Base-by-base conservation (phyloP, 140 eudicot species). In the Oenanthe javanica region DNA sequence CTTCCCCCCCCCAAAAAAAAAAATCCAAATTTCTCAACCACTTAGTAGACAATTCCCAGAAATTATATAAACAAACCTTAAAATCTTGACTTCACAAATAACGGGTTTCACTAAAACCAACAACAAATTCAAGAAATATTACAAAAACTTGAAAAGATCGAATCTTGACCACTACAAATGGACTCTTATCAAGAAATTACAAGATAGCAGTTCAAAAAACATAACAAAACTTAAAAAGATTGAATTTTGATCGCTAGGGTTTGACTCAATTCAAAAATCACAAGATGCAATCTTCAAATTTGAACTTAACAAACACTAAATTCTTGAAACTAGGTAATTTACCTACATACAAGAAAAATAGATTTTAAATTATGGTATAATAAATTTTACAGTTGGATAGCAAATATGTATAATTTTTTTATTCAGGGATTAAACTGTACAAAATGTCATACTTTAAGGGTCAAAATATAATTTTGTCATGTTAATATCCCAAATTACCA, bases 211-310 rank as follows among this genome's bases (percentile, higher is more conserved):
- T 27, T 66, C 42, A 11, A 66, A 19, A 52, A 52, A 18, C 59
- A 52, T 0, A n/a, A 59, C 31, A 59, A 21, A 57, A 57, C 13
- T n/a, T 63, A 19, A 9, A 47, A 79, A 63, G 15, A 7, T 79
- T 70, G 72, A 27, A 52, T 40, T 21, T 54, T 52, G n/a, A 63
- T 18, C 36, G 54, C 79, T 12, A 52, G 83, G 83, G 83, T 54
- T 19, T 54, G 54, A 18, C 74, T 54, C 4, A 59, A 59, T 23
- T 36, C 11, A 5, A 59, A 19, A 59, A 21, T 9, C 67, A 21
- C 11, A 59, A 59, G 14, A 59, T 59, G n/a, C 67, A 31, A 59
- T 59, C 67, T 59, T 59, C 36, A 21, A 59, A n/a, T 59, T 21
- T 21, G 31, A 19, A 19, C 2, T 25, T 49, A 31, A 38, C 80